phyloP scores from a whole-genome alignment of 2,329 filamentous ascomycete species.

The Epichloe festucae region DNA sequence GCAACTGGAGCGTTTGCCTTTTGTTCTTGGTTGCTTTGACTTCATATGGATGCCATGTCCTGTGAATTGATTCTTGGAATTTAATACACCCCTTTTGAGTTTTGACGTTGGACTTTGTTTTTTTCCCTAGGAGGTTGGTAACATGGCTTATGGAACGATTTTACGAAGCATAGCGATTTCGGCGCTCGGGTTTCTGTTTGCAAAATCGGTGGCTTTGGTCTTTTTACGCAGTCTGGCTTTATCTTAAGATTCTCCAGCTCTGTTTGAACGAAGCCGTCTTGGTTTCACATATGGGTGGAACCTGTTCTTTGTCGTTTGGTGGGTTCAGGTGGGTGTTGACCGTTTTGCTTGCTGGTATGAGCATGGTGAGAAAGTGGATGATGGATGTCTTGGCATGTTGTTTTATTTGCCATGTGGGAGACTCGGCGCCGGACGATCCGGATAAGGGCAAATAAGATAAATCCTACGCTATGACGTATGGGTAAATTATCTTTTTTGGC shows the following conservation, averaged over 20 bases:
- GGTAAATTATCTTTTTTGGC: not conserved
- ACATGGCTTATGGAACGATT: conserved; percentile 11
- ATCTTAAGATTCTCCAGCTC: not conserved
- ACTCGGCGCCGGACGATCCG: not conserved
- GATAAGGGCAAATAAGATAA: not conserved
- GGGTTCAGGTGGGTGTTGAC: too few relatives aligned
- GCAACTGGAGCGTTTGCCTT: not conserved
- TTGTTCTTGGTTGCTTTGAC: not conserved
- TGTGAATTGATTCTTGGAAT: not conserved
- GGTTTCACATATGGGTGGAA: not conserved
- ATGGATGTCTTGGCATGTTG: not conserved
- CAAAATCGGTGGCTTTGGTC: not conserved
- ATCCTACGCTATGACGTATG: not conserved
- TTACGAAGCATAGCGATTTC: conserved; percentile 27
- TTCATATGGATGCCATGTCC: not conserved
- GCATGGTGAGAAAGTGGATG: not conserved
- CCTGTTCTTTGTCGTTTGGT: not conserved
- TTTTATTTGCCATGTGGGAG: not conserved
- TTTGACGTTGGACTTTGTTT: not conserved
- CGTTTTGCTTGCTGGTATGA: too few relatives aligned
- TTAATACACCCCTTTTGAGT: not conserved
- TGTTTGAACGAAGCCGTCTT: not conserved
- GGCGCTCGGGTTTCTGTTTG: conserved; percentile 18
- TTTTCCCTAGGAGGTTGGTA: conserved; percentile 8
- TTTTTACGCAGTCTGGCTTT: not conserved